Evolutionary conservation across 257 asterid species (phyloP), one percentile per base, ranked within the genome.

Genomic region (Gardenia jasminoides): DNA sequence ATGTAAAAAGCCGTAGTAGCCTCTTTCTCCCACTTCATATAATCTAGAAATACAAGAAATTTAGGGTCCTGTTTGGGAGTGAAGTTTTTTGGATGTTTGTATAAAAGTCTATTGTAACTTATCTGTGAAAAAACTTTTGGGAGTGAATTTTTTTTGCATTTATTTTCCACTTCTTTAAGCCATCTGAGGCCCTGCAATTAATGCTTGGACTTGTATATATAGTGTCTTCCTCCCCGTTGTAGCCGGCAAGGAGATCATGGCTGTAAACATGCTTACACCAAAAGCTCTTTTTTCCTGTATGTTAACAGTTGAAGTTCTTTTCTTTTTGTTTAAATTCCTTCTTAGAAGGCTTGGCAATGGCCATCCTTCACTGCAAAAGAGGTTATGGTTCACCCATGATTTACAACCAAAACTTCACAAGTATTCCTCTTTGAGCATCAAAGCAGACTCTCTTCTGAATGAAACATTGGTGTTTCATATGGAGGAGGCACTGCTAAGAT

Each of bases 401-500:
- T 67, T 70, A n/a, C 80, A 83, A 9, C 67, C 83, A 13, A 84
- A 81, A 59, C 52, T 78, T 48, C 61, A 61, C 44, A 81, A 62
- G 17, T 44, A 78, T 59, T 78, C 87, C 52, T 65, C 74, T 46
- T 64, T 81, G 24, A 20, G 67, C 6, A 41, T 56, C 30, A 69
- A 75, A 75, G 20, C 67, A 67, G 83, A 77, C 17, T 77, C 70
- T 46, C 52, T 43, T 17, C 72, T 33, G 22, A 48, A 80, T 47
- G 74, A 76, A 65, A 78, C 86, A 11, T 47, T 82, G 76, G 69
- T 85, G 39, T 82, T 85, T 67, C 82, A 85, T 52, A 47, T 85
- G 77, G 88, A 85, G 74, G 86, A 74, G 46, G 84, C 81, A 36
- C 33, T 85, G 82, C 70, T 85, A 26, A 77, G 67, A 47, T 85